Evolutionary conservation across 1,284 basidiomycete genomes (phyloP).

Genomic region (Irpex sp.): DNA sequence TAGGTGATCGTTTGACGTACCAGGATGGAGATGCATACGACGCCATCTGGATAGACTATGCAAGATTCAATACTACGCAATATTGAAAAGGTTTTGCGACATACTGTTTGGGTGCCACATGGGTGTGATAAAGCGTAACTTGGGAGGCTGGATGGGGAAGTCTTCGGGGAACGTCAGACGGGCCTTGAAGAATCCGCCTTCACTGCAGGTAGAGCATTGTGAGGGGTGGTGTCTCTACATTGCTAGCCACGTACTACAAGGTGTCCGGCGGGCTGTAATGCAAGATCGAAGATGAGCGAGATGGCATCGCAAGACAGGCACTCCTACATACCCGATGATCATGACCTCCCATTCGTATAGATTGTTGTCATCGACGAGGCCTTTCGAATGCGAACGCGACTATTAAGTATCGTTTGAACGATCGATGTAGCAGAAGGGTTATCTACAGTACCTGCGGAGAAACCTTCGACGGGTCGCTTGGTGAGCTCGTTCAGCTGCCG

Average conservation of each 20-base stretch:
- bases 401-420: conserved; percentile 21
- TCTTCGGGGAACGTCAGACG: conserved; percentile 85
- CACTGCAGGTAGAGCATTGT: conserved; percentile 42
- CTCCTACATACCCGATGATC: conserved; percentile 79
- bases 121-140: conserved; percentile 91
- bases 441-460: conserved; percentile 73
- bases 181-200: conserved; percentile 92
- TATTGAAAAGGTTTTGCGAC: conserved; percentile 22
- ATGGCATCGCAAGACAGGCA: neutral
- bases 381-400: conserved; percentile 36
- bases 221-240: neutral
- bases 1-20: conserved; percentile 41
- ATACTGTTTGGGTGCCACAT: conserved; percentile 99
- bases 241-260: conserved; percentile 61
- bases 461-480: conserved; percentile 89
- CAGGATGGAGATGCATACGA: conserved; percentile 95
- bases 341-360: conserved; percentile 93
- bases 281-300: neutral
- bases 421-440: conserved; percentile 18
- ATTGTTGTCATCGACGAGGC: conserved; percentile 91
- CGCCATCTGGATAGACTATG: conserved; percentile 85
- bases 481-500: conserved; percentile 84
- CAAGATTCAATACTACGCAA: neutral
- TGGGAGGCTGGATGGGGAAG: conserved; percentile 90
- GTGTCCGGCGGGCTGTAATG: conserved; percentile 77